phyloP scores from a whole-genome alignment of 805 yeast species.

The Starmerella floricola region DNA sequence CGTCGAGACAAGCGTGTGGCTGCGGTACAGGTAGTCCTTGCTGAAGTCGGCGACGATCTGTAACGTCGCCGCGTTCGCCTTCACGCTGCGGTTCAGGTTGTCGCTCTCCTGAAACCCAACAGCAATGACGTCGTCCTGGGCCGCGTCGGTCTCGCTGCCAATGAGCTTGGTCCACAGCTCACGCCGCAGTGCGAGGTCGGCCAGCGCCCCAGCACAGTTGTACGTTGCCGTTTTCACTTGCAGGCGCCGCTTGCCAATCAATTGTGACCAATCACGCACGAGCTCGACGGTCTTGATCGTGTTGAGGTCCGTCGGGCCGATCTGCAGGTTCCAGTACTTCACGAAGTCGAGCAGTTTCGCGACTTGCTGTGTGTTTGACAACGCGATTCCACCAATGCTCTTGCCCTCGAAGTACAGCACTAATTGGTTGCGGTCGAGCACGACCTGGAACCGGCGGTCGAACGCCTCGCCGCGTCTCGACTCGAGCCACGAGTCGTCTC shows the following conservation, averaged over 20 bases:
- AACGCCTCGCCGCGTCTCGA: constrained; percentile 23
- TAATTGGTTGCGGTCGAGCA: constrained; percentile 7
- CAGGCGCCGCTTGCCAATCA: constrained; percentile 13
- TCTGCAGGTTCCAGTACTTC: constrained; percentile 15
- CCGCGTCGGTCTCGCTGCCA: constrained; percentile 14
- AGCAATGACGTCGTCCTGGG: constrained; percentile 54
- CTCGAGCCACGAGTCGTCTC: constrained; percentile 22
- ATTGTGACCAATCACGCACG: constrained; percentile 15
- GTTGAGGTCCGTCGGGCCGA: constrained; percentile 22
- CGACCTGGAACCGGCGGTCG: constrained; percentile 16
- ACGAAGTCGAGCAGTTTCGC: constrained; percentile 14
- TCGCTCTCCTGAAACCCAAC: constrained; percentile 76
- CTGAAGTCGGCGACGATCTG: constrained; percentile 21
- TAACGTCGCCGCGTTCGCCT: constrained; percentile 27
- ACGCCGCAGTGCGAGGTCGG: constrained; percentile 9
- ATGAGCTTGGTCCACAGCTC: constrained; percentile 21
- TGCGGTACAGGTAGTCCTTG: constrained; percentile 20
- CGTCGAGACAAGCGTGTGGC: constrained; percentile 32
- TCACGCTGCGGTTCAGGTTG: constrained; percentile 29
- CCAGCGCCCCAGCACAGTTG: constrained; percentile 26
- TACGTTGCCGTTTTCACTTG: constrained; percentile 29
- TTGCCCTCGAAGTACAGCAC: constrained; percentile 17
- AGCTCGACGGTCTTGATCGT: constrained; percentile 20
- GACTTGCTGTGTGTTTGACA: constrained; percentile 5
- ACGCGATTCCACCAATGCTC: constrained; percentile 16